A percentile compares a stretch with the other conserved stretches of the same genome.
Conservation (phyloP, 176 grass and related monocot species). For the Miscanthus lutarioriparius region DNA sequence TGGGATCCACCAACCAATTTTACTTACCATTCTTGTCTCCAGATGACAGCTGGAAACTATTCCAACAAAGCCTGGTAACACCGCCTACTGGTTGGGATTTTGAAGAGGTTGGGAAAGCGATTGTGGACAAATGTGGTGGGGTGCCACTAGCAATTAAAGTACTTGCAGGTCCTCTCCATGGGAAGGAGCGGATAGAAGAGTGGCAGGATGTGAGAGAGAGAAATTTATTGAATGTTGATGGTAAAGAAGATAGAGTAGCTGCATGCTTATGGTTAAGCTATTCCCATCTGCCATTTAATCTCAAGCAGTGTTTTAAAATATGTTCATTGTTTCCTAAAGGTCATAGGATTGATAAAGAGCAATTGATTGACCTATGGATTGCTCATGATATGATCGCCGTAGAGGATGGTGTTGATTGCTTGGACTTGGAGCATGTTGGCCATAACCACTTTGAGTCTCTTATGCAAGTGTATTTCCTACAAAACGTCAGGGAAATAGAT, state of each 20-base stretch:
- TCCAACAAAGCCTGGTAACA: too few species aligned
- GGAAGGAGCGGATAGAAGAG: background rate
- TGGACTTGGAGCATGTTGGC: too few species aligned
- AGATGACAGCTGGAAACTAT: background rate
- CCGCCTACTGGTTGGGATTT: too few species aligned
- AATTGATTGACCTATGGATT: constrained; percentile 48
- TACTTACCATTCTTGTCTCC: background rate
- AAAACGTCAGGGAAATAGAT: background rate
- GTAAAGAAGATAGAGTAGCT: background rate
- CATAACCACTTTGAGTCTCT: too few species aligned
- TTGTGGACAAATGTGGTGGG: constrained; percentile 39
- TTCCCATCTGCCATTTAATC: background rate
- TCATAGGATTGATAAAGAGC: background rate
- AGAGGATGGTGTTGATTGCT: too few species aligned
- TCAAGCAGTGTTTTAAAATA: constrained; percentile 32
- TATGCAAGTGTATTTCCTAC: too few species aligned
- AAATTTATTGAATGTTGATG: background rate
- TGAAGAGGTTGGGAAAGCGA: constrained; percentile 24
- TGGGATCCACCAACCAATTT: background rate
- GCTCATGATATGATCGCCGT: constrained; percentile 15
- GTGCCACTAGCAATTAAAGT: constrained; percentile 36
- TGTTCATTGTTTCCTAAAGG: constrained; percentile 36
- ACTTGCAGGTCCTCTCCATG: background rate
- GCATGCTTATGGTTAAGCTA: constrained; percentile 37
- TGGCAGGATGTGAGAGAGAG: constrained; percentile 30